Percentiles rank a stretch among this genome's conserved stretches.
Conservation (phyloP, 495 filamentous ascomycete genomes). For the Tuber umbilicatum region DNA sequence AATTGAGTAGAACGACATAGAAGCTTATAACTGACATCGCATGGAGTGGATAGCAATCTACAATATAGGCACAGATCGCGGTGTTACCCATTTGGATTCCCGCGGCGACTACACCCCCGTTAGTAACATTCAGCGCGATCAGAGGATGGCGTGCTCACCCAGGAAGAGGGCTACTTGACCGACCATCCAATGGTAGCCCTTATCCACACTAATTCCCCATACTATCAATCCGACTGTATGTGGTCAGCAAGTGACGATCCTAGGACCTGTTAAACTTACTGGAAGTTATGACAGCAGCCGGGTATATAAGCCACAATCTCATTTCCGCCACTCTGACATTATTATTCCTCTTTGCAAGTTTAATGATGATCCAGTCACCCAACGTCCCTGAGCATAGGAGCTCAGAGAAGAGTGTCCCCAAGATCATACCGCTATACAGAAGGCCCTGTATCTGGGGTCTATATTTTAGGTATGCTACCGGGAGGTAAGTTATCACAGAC, state of each 20-base stretch:
- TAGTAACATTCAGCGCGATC: neutral
- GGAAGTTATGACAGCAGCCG: constrained; percentile 49
- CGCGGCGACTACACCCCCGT: constrained; percentile 47
- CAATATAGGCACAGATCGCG: constrained; percentile 51
- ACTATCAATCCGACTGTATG: constrained; percentile 45
- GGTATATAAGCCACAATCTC: constrained; percentile 56
- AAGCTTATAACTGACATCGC: constrained; percentile 56
- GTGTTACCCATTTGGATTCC: constrained; percentile 61
- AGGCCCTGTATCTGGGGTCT: constrained; percentile 54
- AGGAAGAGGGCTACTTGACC: constrained; percentile 56
- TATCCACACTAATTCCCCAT: constrained; percentile 56
- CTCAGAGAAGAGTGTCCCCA: constrained; percentile 54
- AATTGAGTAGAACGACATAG: constrained; percentile 57
- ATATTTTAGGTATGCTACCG: constrained; percentile 52
- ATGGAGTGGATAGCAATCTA: constrained; percentile 55
- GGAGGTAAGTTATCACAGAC: constrained; percentile 56
- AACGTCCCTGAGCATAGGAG: constrained; percentile 52
- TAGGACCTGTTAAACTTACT: constrained; percentile 38
- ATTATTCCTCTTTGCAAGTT: constrained; percentile 48
- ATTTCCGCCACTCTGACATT: constrained; percentile 52
- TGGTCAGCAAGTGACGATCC: neutral
- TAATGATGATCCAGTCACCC: constrained; percentile 51
- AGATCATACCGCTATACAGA: constrained; percentile 53
- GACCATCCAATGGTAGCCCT: constrained; percentile 55
- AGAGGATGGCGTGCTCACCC: constrained; percentile 29